These are phyloP conservation scores for Proliferodiscus dingleyae DNA, from an alignment of 2,329 filamentous ascomycete species.

Conservation along the genomic window DNA sequence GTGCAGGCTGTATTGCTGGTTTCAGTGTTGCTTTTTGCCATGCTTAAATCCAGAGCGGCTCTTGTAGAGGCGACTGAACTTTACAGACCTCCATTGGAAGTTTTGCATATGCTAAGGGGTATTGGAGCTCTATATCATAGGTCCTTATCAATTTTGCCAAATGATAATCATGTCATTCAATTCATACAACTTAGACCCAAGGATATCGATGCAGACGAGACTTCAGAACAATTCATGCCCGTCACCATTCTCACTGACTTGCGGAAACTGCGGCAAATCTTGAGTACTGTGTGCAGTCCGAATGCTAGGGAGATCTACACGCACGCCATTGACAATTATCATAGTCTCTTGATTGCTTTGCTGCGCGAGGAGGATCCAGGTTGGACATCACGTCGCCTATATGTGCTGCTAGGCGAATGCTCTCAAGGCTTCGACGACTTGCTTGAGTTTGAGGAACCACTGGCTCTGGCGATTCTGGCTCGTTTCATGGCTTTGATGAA, in stretches of 20 bases:
- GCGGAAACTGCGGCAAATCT: neutral
- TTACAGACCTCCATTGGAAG: slow-evolving; percentile 1
- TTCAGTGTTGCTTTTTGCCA: neutral
- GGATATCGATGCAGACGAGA: neutral
- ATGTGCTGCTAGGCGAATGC: neutral
- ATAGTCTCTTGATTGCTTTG: neutral
- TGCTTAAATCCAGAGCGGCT: neutral
- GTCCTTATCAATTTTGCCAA: slow-evolving; percentile 1
- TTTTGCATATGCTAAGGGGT: neutral
- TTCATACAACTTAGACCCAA: neutral
- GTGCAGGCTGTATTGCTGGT: neutral
- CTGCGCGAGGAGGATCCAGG: neutral
- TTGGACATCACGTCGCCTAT: neutral
- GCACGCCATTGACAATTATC: neutral
- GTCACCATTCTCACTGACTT: neutral
- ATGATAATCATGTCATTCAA: neutral
- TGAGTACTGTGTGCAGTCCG: neutral
- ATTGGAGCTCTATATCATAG: neutral
- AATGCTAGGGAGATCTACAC: neutral
- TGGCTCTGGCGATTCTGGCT: neutral
- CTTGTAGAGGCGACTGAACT: neutral
- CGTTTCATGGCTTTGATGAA: slow-evolving; percentile 1
- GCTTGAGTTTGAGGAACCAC: neutral
- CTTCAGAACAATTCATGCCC: neutral
- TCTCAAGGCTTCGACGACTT: neutral